These are phyloP conservation scores for Nicotiana obtusifolia DNA, from an alignment of 257 asterid genomes.

Conservation along the genomic window DNA sequence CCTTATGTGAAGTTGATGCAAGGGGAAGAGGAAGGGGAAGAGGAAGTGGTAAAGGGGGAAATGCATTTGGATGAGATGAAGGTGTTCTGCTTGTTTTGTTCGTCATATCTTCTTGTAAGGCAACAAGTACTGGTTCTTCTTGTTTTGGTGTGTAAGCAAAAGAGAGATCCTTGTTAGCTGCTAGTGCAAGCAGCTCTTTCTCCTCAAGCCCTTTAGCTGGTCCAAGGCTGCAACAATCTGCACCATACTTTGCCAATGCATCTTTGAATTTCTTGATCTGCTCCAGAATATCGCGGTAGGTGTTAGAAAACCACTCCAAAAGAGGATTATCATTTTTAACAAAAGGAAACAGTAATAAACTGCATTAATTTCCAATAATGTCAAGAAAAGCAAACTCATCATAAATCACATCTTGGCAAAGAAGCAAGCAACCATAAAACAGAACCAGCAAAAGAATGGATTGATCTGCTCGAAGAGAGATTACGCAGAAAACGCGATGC, in stretches of 20 bases:
- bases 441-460: background rate
- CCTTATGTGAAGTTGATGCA: background rate
- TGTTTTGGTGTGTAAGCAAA: background rate
- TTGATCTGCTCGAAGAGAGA: background rate
- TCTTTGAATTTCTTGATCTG: background rate
- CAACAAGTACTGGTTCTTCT: background rate
- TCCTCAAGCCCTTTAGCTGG: slow-evolving; percentile 5
- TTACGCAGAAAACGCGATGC: background rate
- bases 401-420: background rate
- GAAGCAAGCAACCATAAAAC: background rate
- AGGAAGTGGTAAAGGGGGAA: background rate
- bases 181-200: background rate
- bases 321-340: background rate
- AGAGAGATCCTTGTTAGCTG: background rate
- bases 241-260: slow-evolving; percentile 1
- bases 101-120: background rate
- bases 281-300: background rate
- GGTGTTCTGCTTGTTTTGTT: background rate
- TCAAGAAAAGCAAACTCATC: background rate
- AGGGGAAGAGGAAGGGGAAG: background rate
- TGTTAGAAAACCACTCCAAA: background rate
- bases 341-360: background rate
- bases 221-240: slow-evolving; percentile 4
- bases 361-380: background rate
- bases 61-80: background rate